phyloP scores from a whole-genome alignment of 164 flowering plant species.

The Santalum album region DNA sequence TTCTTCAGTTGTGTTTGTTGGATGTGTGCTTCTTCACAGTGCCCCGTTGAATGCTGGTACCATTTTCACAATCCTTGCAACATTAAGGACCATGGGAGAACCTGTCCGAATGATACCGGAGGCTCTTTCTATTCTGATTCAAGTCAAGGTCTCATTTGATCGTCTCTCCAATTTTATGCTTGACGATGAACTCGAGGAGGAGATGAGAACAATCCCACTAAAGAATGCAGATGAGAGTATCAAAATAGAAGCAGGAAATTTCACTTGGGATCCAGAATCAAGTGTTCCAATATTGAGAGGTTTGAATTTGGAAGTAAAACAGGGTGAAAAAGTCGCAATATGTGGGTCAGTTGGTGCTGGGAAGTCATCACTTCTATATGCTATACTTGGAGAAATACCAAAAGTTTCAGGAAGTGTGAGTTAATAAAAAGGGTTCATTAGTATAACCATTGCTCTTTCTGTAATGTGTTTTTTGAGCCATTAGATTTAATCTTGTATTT shows the following conservation, averaged over 20 bases:
- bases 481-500: neutral
- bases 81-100: constrained; percentile 50
- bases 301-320: constrained; percentile 32
- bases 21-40: constrained; percentile 36
- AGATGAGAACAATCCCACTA: constrained; percentile 1
- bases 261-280: constrained; percentile 55
- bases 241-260: constrained; percentile 30
- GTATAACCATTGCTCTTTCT: neutral
- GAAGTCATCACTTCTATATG: constrained; percentile 67
- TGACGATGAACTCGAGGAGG: constrained; percentile 57
- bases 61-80: constrained; percentile 68
- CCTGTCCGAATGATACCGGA: constrained; percentile 73
- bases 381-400: constrained; percentile 83
- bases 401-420: constrained; percentile 71
- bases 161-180: constrained; percentile 49
- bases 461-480: neutral
- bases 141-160: constrained; percentile 67
- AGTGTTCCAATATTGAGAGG: constrained; percentile 26
- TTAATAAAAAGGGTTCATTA: too few relatives aligned
- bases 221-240: constrained; percentile 15
- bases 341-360: constrained; percentile 94
- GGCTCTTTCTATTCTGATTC: constrained; percentile 58
- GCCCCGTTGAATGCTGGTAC: constrained; percentile 63
- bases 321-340: constrained; percentile 66
- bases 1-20: constrained; percentile 59